Evolutionary conservation across 768 basidiomycete genomes (phyloP), one percentile per base, ranked within the genome.

Genomic region (Boletus rex-veris): DNA sequence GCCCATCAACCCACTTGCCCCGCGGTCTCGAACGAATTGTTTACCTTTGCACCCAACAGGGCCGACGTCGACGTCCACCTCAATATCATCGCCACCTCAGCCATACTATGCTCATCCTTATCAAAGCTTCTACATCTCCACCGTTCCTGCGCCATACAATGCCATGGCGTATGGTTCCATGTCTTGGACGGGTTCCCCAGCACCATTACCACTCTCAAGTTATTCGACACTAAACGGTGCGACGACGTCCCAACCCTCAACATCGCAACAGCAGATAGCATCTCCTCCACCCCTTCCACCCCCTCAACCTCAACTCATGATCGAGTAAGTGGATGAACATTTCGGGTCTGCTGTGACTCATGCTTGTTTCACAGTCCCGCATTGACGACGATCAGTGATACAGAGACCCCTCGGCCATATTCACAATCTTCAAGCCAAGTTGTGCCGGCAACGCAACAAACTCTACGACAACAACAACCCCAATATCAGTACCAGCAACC

Each of bases 201-300:
- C 69, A 26, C 70, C 73, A 12, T 48, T 89, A 2, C 88, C 88
- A 0, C 67, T 90, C 28, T 89, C 88, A 14, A 83, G 72, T 54
- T 90, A 89, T 56, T 90, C 89, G n/a, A 82, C 83, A 43, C 71
- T 90, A 45, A 88, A 90, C 66, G 87, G 86, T 15, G 86, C 88
- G n/a, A 87, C 85, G 11, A 80, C 74, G 2, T 70, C 77, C 15
- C 68, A 66, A 45, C 19, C 60, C 18, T 58, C 73, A 39, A 48
- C 67, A 7, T 65, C 73, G 11, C 65, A 64, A n/a, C 70, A 72
- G 28, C 66, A 72, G 35, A 52, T 65, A 40, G 46, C 63, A 3
- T 71, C 74, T 28, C 54, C 71, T 7, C 58, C 59, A 41, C 64
- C 68, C 26, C 50, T 55, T 33, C 46, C 50, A 8, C 46, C 59